A percentile compares a stretch with the other conserved stretches of the same genome.
These are phyloP conservation scores for Avena sativa DNA, from an alignment of 176 grass and related monocot genomes.

Conservation along the genomic window DNA sequence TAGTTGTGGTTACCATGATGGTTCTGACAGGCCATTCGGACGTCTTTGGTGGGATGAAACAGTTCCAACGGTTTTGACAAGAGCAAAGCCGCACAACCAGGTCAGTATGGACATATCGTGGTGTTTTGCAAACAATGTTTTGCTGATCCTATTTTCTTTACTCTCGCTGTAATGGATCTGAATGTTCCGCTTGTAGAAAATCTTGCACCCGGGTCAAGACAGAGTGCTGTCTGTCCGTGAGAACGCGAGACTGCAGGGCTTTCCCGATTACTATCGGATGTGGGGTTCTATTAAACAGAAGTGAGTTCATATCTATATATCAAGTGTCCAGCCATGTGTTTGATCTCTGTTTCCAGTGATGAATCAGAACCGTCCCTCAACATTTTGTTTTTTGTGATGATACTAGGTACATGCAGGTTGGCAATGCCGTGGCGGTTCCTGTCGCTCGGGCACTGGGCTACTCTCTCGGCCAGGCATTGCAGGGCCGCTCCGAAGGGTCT, in stretches of 20 bases:
- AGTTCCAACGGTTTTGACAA: slow-evolving; percentile 80
- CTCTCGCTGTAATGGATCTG: not conserved
- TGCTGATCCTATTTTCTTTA: not conserved
- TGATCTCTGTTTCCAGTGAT: not conserved
- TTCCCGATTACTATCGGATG: slow-evolving; percentile 71
- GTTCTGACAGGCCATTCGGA: slow-evolving; percentile 70
- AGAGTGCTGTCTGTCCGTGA: slow-evolving; percentile 73
- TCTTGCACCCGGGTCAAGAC: slow-evolving; percentile 67
- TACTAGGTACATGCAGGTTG: slow-evolving; percentile 59
- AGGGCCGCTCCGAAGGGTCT: slow-evolving; percentile 20
- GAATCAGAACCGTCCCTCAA: not conserved
- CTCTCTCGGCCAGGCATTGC: slow-evolving; percentile 40
- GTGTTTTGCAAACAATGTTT: not conserved
- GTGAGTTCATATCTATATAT: slow-evolving; percentile 29
- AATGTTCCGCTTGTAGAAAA: slow-evolving; percentile 35
- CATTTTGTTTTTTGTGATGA: not conserved
- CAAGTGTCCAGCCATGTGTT: not conserved
- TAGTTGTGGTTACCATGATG: not conserved
- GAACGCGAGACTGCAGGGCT: slow-evolving; percentile 81
- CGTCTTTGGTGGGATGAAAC: slow-evolving; percentile 90
- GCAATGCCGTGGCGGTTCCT: slow-evolving; percentile 51
- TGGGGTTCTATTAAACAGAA: slow-evolving; percentile 58
- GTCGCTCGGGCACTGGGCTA: slow-evolving; percentile 53
- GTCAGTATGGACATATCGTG: not conserved
- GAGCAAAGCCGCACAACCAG: slow-evolving; percentile 82